Base-by-base conservation (phyloP, 352 stramenopile genomes). In the Globisporangium carolinianum region DNA sequence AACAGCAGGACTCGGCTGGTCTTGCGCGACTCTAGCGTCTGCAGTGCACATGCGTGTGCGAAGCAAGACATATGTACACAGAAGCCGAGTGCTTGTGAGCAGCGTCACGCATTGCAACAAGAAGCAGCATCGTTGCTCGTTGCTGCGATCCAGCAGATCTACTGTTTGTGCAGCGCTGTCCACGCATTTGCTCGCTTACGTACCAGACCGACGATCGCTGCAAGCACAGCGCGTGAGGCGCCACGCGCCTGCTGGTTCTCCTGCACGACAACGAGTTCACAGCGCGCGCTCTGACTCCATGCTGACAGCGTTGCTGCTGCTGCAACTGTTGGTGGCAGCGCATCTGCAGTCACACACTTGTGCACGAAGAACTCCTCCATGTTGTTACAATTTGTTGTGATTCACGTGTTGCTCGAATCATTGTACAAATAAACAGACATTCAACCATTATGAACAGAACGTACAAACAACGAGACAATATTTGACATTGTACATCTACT, bases 321-420 rank as follows among this genome's bases (percentile, higher is more conserved):
- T 24, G 24, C 24, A 2, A 2, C 24, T 24, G 24, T 24, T 24
- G 24, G 24, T 9, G 8, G 11, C 35, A 8, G 8, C 37, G 24
- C 55, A 61, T 81, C 73, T 43, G 75, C 65, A 43, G 76, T 89
- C 39, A 89, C 79, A 64, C 79, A 89, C 60, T 76, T 83, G 39
- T 86, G 75, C 54, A 69, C 51, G 54, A 89, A 81, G 50, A 71
- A 87, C 57, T 83, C 67, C 57, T 89, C 76, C 79, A 89, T 89
- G 7, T 11, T 42, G 38, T 24, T 24, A 24, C 24, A 24, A 24
- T 24, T 24, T 24, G 24, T 24, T 24, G 24, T 24, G 24, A 24
- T 24, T 24, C n/a, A n/a, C n/a, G n/a, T n/a, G n/a, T n/a, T n/a
- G n/a, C n/a, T n/a, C n/a, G n/a, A n/a, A n/a, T n/a, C n/a, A n/a